Base-by-base conservation (phyloP, 2,329 filamentous ascomycete genomes). In the Fusarium scirpi region DNA sequence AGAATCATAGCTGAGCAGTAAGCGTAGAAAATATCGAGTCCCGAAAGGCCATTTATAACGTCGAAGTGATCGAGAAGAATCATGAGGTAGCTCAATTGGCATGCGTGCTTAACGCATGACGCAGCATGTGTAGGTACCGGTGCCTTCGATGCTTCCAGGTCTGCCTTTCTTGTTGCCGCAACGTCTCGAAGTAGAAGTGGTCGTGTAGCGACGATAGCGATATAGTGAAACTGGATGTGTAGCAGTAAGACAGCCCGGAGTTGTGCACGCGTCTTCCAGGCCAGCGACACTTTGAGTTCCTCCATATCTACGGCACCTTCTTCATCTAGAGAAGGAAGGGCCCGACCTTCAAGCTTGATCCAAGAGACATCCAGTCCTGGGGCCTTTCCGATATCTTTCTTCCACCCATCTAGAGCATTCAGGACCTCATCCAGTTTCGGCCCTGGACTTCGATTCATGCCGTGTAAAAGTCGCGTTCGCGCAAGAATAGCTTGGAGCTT, bases 1-100 rank as follows among this genome's bases (percentile, higher is more conserved):
- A 72, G 12, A 0, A 77, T 70, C 76, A 81, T 80, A 3, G 74
- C 74, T 3, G 78, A 76, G 45, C 76, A 79, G 60, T 80, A 80
- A 34, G 76, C 73, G 53, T 81, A 81, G 38, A 79, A 81, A 4
- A 80, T 71, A 30, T 81, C 80, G 1, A 80, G 69, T 3, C 78
- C 78, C 1, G 78, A 78, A 10, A 79, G 67, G 2, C 80, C 78
- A 49, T 80, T 78, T 9, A 81, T 52, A 1, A 78, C 70, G 22
- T 75, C 69, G 41, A 80, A 79, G 6, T 70, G 72, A 38, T 79
- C 75, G 0, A 81, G 74, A 1, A 81, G 69, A 16, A 80, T 71
- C 46, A 77, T 72, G 0, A 80, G 62, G 8, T 74, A 74, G 24
- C 76, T 72, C 41, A 81, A 65, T 46, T 79, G 78, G 9, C 71